Base-by-base conservation (phyloP, 495 filamentous ascomycete species). In the Daldinia caldariorum region DNA sequence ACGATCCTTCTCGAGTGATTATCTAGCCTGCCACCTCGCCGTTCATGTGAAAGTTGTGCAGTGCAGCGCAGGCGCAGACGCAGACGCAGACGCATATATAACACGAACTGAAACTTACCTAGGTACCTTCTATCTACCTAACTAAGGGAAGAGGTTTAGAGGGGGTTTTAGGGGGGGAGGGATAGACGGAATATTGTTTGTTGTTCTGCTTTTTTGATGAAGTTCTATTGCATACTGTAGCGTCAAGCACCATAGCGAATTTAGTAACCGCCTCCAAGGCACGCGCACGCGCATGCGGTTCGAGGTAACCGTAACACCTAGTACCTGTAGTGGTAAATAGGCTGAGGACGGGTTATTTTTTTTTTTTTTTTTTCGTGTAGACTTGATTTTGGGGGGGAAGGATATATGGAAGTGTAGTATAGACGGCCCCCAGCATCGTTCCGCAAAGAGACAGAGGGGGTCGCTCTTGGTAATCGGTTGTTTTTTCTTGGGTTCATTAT, bases 371-470 rank as follows among this genome's bases (percentile, higher is more conserved):
- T 26, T 26, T 26, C 3, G 26, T 26, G 26, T 26, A 26, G 26
- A 26, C 10, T 29, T 57, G 34, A n/a, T 37, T 47, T 45, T 35
- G 5, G 43, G 18, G 9, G 43, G 26, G 26, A 26, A 26, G 26
- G 26, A 26, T n/a, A 47, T 47, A n/a, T n/a, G n/a, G n/a, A 18
- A 20, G 43, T 16, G 18, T 45, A 26, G 26, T 26, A 3, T 26
- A 26, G 26, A 26, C 26, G 26, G 26, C 3, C 26, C 41, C 41
- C 41, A 63, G 59, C 38, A 53, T 58, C 34, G 59, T 63, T 63
- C 60, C 54, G 66, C 43, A 58, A 58, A 69, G 29, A 53, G 66
- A 58, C 53, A 69, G 29, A 53, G 66, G 65, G 26, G 26, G 38
- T 47, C 56, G 55, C 38, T 32, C 61, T 34, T 56, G 43, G 43